Percentiles rank a stretch among this genome's conserved stretches.
phyloP scores from a whole-genome alignment of 495 filamentous ascomycete genomes.

The Pseudotulostoma volvatum region DNA sequence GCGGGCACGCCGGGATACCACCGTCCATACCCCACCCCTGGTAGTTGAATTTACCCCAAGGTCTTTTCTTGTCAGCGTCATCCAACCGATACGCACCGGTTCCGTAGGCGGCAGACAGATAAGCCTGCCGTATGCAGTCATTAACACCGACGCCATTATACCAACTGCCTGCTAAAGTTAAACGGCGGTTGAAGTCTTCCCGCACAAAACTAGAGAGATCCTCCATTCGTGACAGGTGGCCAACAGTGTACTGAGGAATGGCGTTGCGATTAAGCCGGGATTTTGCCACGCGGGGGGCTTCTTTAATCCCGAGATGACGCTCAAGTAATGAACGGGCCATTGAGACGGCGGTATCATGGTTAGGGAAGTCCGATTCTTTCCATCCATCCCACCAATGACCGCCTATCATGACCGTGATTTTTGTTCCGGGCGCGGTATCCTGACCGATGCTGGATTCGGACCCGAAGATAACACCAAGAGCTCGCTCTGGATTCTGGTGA shows the following conservation, averaged over 20 bases:
- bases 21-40: conserved; percentile 18
- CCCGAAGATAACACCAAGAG: conserved; percentile 86
- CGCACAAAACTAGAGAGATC: conserved; percentile 38
- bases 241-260: conserved; percentile 78
- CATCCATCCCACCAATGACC: conserved; percentile 78
- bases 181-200: conserved; percentile 38
- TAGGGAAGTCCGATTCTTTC: conserved; percentile 34
- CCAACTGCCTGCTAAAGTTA: conserved; percentile 67
- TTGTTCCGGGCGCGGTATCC: conserved; percentile 49
- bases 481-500: conserved; percentile 64
- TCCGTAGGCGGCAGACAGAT: conserved; percentile 20
- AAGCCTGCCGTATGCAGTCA: conserved; percentile 40
- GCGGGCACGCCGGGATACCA: conserved; percentile 19
- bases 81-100: conserved; percentile 18
- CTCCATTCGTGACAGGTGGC: conserved; percentile 49
- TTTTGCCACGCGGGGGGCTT: conserved; percentile 36
- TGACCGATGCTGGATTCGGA: conserved; percentile 43
- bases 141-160: conserved; percentile 50
- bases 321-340: conserved; percentile 53
- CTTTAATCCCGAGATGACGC: conserved; percentile 57
- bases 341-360: conserved; percentile 40
- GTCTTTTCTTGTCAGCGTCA: conserved; percentile 6
- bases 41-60: conserved; percentile 10
- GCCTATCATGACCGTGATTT: conserved; percentile 88
- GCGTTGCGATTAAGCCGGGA: conserved; percentile 55